Base-by-base conservation (phyloP, 495 filamentous ascomycete species). In the Penicillium steckii region DNA sequence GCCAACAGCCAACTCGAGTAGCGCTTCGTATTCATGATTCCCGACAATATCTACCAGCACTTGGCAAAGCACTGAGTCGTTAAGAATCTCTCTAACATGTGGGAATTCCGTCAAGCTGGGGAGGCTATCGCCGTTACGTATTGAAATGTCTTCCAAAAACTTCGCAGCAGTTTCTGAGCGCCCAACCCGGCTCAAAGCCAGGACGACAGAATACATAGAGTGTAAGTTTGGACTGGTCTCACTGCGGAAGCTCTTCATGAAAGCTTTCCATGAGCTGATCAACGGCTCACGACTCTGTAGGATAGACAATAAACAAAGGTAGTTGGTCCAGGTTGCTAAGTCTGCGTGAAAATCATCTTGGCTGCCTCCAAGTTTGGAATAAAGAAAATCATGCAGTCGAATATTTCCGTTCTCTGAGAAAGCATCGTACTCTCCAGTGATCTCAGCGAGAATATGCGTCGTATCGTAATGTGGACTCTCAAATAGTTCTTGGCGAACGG, bases 81-180 rank as follows among this genome's bases (percentile, higher is more conserved):
- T 23, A 22, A 69, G 52, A 3, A 74, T 38, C 49, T 18, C 3
- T 13, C 44, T 43, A 4, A 71, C 18, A 18, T 44, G 17, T 10
- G 24, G 8, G 15, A 65, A 63, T 3, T 51, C 45, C 1, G 61
- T 50, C 32, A 74, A 56, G 21, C 48, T 41, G 2, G 69, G 71
- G 18, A 74, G 37, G 1, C 25, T 60, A 38, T 57, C 48, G 21
- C 51, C 32, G 2, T 54, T 57, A 17, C 45, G 50, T 35, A 60
- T 49, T n/a, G 71, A 70, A 10, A 70, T 40, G 15, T 65, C 48
- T 38, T 56, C 52, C 8, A 74, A 43, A 26, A 56, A 65, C 6
- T 43, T 40, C 2, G 56, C 26, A 23, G 69, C 69, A 15, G 33
- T 62, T 32, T 52, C 48, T 8, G 55, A 38, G 6, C 52, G 51